Evolutionary conservation across 768 basidiomycete genomes (phyloP), one percentile per base, ranked within the genome.

Genomic region (Heimioporus sp.): DNA sequence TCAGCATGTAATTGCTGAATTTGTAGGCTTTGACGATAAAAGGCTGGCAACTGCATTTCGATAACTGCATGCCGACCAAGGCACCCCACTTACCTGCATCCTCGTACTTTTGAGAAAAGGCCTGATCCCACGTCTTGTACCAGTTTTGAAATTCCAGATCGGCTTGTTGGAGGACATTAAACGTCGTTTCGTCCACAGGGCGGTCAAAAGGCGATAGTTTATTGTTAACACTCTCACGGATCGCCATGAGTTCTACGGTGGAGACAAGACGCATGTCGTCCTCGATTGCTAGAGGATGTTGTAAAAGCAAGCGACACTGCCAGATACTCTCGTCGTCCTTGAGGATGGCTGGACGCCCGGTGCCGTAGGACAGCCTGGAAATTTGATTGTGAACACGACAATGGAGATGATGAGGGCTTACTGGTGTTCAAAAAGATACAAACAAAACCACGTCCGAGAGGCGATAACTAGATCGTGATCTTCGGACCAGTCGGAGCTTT

Each of bases 201-300:
- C 82, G 80, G 58, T 95, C 90, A 39, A 82, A 80, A 16, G 89
- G 86, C n/a, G 85, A 82, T 39, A 97, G 72, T 16, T 84, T 80
- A 65, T 94, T 89, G 62, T 93, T 86, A 2, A 95, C 78, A 21
- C 87, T 80, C 62, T 96, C 94, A 53, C 94, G 83, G 55, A 96
- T 82, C 30, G 85, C 84, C 81, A 94, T 92, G 50, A 96, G 78
- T 63, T 98, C 93, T 24, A 98, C 92, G 2, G 92, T 95, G 4
- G 94, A 95, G 12, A 97, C 90, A 13, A 98, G 81, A 51, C 94
- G 87, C 82, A 92, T 93, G 62, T 98, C 94, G 58, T 96, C 93
- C 62, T 92, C 86, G 53, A 96, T 90, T 13, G 91, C 81, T 28
- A 96, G 72, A 35, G 94, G 94, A 66, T 97, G 94, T 56, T 85